Conservation (phyloP, 2,329 filamentous ascomycete genomes). For the Parastagonospora avenae region DNA sequence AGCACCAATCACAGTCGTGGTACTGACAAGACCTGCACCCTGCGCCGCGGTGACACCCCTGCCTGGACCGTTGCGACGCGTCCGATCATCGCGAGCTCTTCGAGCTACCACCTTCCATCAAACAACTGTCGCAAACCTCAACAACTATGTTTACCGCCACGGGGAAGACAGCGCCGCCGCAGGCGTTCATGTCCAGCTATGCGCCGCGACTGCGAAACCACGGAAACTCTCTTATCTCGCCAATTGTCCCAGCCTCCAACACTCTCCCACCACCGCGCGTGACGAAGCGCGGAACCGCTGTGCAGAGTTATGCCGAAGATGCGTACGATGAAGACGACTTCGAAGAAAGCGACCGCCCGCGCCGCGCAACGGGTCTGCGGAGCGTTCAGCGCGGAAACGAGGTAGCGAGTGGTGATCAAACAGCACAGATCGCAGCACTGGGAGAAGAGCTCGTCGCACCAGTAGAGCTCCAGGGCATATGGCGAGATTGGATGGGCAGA, state of each 20-base stretch:
- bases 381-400: slow-evolving; percentile 74
- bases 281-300: slow-evolving; percentile 95
- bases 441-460: slow-evolving; percentile 81
- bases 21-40: slow-evolving; percentile 2
- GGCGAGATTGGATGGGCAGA: slow-evolving; percentile 94
- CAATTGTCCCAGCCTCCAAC: slow-evolving; percentile 74
- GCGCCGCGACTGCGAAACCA: slow-evolving; percentile 88
- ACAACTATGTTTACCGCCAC: slow-evolving; percentile 48
- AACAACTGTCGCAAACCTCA: slow-evolving; percentile 24
- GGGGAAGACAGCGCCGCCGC: slow-evolving; percentile 62
- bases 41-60: neutral
- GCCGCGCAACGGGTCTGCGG: slow-evolving; percentile 77
- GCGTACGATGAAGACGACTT: slow-evolving; percentile 86
- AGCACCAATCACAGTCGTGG: neutral
- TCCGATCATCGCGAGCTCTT: slow-evolving; percentile 34
- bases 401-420: slow-evolving; percentile 61
- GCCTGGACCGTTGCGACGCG: slow-evolving; percentile 33
- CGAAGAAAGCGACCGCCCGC: slow-evolving; percentile 72
- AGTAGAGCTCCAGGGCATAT: slow-evolving; percentile 86
- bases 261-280: slow-evolving; percentile 75
- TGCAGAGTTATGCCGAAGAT: slow-evolving; percentile 98
- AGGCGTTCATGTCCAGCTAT: slow-evolving; percentile 90
- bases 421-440: slow-evolving; percentile 73
- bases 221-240: slow-evolving; percentile 88
- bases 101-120: slow-evolving; percentile 34